A percentile compares a stretch with the other conserved stretches of the same genome.
Conservation (phyloP, 2,329 filamentous ascomycete species). For the Talaromyces pinophilus region DNA sequence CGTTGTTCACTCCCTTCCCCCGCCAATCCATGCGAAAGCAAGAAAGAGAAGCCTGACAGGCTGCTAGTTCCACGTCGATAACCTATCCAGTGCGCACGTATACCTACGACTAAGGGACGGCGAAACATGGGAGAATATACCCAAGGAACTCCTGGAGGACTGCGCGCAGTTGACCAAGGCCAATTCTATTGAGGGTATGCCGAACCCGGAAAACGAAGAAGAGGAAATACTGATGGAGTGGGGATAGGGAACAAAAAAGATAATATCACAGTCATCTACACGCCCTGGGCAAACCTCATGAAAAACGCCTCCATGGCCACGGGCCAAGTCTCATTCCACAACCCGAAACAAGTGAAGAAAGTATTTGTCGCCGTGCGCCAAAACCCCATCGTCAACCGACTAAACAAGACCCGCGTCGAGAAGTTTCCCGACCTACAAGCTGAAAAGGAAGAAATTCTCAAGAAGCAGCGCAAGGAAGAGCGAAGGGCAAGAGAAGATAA, state of each 20-base stretch:
- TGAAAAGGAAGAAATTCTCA: conserved; percentile 76
- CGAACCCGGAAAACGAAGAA: not conserved
- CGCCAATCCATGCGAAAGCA: not conserved
- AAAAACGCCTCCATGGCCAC: conserved; percentile 96
- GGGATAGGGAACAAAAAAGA: conserved; percentile 93
- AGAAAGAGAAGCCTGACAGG: conserved; percentile 14
- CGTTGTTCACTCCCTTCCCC: conserved; percentile 17
- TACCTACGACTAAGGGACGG: conserved; percentile 82
- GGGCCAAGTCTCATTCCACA: conserved; percentile 93
- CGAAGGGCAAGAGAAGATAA: conserved; percentile 44
- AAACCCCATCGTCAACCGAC: conserved; percentile 91
- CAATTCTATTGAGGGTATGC: conserved; percentile 89
- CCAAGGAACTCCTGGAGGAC: conserved; percentile 72
- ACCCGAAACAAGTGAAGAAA: conserved; percentile 77
- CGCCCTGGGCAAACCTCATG: conserved; percentile 92
- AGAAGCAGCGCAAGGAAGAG: conserved; percentile 71
- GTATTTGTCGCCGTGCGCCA: conserved; percentile 77
- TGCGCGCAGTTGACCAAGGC: conserved; percentile 98
- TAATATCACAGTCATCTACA: conserved; percentile 95
- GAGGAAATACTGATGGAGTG: not conserved
- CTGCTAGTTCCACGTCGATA: conserved; percentile 88
- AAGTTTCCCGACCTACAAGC: conserved; percentile 78
- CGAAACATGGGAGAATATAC: conserved; percentile 81
- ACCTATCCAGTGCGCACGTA: conserved; percentile 93
- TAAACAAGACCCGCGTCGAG: conserved; percentile 95